Percentiles rank a stretch among this genome's conserved stretches.
Evolutionary conservation across 345 rosid genomes (phyloP).

Genomic region (Anastatica hierochuntica): DNA sequence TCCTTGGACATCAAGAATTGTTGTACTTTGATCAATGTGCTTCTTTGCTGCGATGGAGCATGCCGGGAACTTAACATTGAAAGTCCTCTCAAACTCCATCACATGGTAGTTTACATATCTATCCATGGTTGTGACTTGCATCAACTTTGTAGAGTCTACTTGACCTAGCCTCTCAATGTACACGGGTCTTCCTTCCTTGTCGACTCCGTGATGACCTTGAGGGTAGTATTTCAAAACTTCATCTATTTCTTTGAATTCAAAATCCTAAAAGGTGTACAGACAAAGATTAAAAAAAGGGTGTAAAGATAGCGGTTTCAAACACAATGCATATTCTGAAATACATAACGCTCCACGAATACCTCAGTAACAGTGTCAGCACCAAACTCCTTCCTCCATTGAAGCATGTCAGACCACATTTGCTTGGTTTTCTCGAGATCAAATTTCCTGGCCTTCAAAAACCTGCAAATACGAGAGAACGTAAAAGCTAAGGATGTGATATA

Average conservation of each 20-base stretch:
- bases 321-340: too few species aligned
- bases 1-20: constrained; percentile 88
- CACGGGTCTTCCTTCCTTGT: constrained; percentile 70
- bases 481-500: too few species aligned
- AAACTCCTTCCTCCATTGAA: constrained; percentile 82
- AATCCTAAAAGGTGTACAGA: constrained; percentile 3
- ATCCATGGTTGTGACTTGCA: constrained; percentile 59
- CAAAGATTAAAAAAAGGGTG: neutral
- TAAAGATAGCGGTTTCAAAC: too few species aligned
- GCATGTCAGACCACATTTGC: constrained; percentile 86
- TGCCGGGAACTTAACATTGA: constrained; percentile 65
- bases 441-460: constrained; percentile 83
- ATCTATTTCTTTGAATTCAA: constrained; percentile 50
- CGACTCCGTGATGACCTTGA: constrained; percentile 88
- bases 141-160: too few species aligned
- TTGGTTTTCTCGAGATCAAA: constrained; percentile 72
- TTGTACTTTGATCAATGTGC: constrained; percentile 89
- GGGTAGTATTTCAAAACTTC: constrained; percentile 65
- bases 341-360: too few species aligned
- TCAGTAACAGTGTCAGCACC: too few species aligned
- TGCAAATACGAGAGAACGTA: too few species aligned
- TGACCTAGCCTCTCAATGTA: too few species aligned
- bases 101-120: constrained; percentile 81
- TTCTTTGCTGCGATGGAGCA: constrained; percentile 69
- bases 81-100: constrained; percentile 72